Base-by-base conservation (phyloP, 1,139 yeast genomes). In the Martiniozyma asiatica region DNA sequence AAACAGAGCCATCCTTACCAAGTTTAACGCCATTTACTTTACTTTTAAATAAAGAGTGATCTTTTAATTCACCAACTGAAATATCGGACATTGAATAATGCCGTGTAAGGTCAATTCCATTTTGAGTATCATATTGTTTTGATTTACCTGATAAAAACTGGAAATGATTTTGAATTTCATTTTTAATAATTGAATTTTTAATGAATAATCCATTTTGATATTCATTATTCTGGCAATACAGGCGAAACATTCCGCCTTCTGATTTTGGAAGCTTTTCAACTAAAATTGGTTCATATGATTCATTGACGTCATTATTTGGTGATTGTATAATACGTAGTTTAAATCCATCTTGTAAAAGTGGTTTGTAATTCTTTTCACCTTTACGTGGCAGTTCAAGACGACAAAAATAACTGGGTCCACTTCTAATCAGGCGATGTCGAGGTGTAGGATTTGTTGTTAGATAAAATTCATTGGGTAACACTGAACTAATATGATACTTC, bases 391-490 rank as follows among this genome's bases (percentile, higher is more conserved):
- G 42, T 20, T 51, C 48, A 2, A 68, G 48, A 32, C 64, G 64
- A 4, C 71, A 65, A 37, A 60, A 67, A 43, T 63, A 68, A 1
- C 78, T 72, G 0, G 79, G 79, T 0, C 68, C 77, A 42, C 61
- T 58, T 14, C 77, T 53, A 35, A 76, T 65, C 41, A 64, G 67
- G 27, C 66, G 50, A 43, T 72, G 78, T 37, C 65, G 62, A 20
- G 59, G 50, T 15, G 67, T 70, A 0, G 80, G 80, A 41, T 71
- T 73, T 1, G 80, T 73, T 2, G 78, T 64, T 18, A 73, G 44
- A 41, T 72, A 73, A 33, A 70, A 47, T 26, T 47, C 54, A 35
- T 61, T 62, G 23, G 59, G 59, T 5, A 73, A 71, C 31, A 68
- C 54, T 31, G 57, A 61, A 18, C 68, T 48, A 8, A 72, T 55